Conservation (phyloP, 2,329 filamentous ascomycete genomes). For the Tolypocladium tropicale region DNA sequence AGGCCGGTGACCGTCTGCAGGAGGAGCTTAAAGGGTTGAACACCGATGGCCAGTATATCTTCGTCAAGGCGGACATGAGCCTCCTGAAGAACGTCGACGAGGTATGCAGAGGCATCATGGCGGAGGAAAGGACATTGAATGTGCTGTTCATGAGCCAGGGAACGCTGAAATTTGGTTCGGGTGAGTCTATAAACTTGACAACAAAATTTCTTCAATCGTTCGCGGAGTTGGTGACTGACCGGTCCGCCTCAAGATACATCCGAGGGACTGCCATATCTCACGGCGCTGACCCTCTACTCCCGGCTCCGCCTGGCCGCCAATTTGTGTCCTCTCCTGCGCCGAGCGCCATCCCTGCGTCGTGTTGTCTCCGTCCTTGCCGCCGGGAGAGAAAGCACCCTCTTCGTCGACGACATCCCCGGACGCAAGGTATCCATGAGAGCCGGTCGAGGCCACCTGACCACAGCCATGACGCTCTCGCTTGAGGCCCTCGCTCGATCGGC, state of each 20-base stretch:
- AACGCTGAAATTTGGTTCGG: background rate
- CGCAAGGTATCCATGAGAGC: background rate
- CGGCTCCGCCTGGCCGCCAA: background rate
- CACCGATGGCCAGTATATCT: background rate
- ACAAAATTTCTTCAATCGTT: background rate
- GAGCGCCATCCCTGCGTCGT: background rate
- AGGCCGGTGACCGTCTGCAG: background rate
- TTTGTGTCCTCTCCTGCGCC: background rate
- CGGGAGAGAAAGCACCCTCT: background rate
- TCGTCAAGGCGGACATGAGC: background rate
- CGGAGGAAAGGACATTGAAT: background rate
- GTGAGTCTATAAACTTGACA: background rate
- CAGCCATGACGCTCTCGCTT: background rate
- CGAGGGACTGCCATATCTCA: background rate
- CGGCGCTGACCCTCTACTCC: background rate
- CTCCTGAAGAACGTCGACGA: background rate
- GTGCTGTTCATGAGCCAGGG: background rate
- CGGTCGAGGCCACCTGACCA: background rate
- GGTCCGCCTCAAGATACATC: background rate
- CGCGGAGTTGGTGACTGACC: background rate
- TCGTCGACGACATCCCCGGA: background rate
- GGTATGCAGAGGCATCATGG: background rate
- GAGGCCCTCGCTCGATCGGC: background rate
- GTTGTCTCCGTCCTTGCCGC: background rate
- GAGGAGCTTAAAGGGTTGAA: background rate